Percentiles rank a stretch among this genome's conserved stretches.
These are phyloP conservation scores for Podila clonocystis DNA, from an alignment of 192 early-diverging fungal species.

Conservation along the genomic window DNA sequence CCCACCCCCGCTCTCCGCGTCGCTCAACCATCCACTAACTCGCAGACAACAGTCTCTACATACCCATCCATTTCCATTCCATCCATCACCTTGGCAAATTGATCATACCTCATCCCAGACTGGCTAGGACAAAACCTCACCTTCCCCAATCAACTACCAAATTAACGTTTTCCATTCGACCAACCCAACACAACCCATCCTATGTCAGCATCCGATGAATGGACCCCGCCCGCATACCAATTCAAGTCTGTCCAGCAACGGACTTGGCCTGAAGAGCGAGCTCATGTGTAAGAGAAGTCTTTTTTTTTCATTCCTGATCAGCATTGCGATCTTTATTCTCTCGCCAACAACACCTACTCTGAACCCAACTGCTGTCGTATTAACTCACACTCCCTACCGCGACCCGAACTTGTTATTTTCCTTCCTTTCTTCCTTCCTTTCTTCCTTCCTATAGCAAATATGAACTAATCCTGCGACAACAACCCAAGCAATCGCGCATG, in stretches of 20 bases:
- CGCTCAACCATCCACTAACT: neutral
- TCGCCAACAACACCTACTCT: no score
- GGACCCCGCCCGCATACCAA: conserved; percentile 32
- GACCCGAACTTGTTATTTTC: neutral
- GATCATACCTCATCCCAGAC: neutral
- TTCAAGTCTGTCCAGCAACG: conserved; percentile 52
- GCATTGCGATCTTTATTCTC: no score
- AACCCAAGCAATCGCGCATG: conserved; percentile 91
- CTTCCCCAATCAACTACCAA: neutral
- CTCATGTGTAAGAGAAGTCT: conserved; percentile 39
- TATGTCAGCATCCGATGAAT: conserved; percentile 45
- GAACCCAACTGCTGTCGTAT: no score
- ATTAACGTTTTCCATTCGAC: no score
- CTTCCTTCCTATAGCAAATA: conserved; percentile 49
- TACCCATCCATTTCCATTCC: no score
- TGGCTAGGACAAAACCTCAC: neutral
- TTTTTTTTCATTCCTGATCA: no score
- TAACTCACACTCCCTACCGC: no score
- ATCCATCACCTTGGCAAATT: no score
- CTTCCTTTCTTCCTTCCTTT: no score
- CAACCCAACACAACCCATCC: no score
- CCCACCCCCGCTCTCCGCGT: no score
- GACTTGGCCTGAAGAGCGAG: conserved; percentile 57
- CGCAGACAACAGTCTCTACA: neutral
- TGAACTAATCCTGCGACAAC: conserved; percentile 78